These are phyloP conservation scores for Dysphania ambrosioides DNA, from an alignment of 148 eudicot species.

Conservation along the genomic window DNA sequence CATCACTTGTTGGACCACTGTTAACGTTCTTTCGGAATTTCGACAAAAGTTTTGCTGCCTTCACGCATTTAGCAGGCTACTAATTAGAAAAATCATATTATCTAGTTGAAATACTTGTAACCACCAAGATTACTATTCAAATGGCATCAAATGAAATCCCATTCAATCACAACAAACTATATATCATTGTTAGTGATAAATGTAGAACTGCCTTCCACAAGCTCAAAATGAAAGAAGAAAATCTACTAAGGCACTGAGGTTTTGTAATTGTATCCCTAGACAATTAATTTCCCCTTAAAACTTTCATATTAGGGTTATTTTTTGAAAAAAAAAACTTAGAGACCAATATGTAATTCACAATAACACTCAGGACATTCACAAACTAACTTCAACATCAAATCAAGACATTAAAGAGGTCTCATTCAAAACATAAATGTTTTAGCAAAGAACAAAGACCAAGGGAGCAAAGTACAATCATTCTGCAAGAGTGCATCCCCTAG, in stretches of 20 bases:
- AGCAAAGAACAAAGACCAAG: not conserved
- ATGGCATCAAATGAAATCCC: not conserved
- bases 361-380: not conserved
- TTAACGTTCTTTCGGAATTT: conserved; percentile 43
- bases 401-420: not conserved
- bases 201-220: not conserved
- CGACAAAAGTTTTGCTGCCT: conserved; percentile 59
- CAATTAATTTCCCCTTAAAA: not conserved
- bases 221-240: not conserved
- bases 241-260: not conserved
- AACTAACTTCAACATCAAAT: not conserved
- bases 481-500: not conserved
- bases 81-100: not conserved
- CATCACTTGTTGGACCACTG: conserved; percentile 30
- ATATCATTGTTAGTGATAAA: too few relatives aligned
- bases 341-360: not conserved
- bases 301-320: not conserved
- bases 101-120: not conserved
- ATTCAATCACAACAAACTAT: not conserved
- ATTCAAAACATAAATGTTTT: not conserved
- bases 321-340: too few relatives aligned
- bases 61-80: conserved; percentile 22
- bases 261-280: not conserved
- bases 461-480: not conserved
- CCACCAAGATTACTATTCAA: not conserved